Percentiles rank a stretch among this genome's conserved stretches.
phyloP scores from a whole-genome alignment of 1,139 yeast genomes.

The Yamadazyma sp. region DNA sequence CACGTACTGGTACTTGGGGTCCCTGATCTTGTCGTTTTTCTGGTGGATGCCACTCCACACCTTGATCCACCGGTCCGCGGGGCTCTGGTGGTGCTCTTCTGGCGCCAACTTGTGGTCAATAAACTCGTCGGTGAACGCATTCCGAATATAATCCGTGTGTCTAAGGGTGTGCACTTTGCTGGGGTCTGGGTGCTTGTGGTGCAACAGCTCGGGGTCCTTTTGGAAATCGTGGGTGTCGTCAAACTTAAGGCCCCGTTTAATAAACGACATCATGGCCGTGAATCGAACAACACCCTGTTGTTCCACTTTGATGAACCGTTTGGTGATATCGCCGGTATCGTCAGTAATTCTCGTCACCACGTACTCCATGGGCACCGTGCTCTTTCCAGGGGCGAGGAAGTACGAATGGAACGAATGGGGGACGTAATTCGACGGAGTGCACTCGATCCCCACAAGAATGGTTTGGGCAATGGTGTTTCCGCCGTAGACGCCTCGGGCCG shows the following conservation, averaged over 20 bases:
- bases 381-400: slow-evolving; percentile 49
- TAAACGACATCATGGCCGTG: slow-evolving; percentile 32
- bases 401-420: slow-evolving; percentile 44
- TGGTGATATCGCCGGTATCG: slow-evolving; percentile 23
- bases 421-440: slow-evolving; percentile 25
- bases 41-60: slow-evolving; percentile 39
- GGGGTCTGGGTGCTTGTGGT: slow-evolving; percentile 30
- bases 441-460: slow-evolving; percentile 59
- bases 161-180: slow-evolving; percentile 26
- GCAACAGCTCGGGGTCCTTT: slow-evolving; percentile 21
- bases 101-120: slow-evolving; percentile 32
- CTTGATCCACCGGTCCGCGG: slow-evolving; percentile 44
- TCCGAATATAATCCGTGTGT: slow-evolving; percentile 42
- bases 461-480: slow-evolving; percentile 78
- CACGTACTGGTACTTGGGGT: slow-evolving; percentile 33
- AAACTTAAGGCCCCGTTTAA: slow-evolving; percentile 17
- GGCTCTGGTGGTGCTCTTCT: slow-evolving; percentile 30
- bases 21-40: slow-evolving; percentile 24
- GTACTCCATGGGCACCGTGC: slow-evolving; percentile 51
- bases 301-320: slow-evolving; percentile 26
- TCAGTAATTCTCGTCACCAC: slow-evolving; percentile 53
- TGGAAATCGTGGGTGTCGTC: slow-evolving; percentile 14
- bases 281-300: slow-evolving; percentile 32
- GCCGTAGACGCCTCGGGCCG: slow-evolving; percentile 76
- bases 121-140: slow-evolving; percentile 42